These are phyloP conservation scores for Cryptococcus sp. DNA, from an alignment of 1,284 basidiomycete genomes.

Conservation along the genomic window DNA sequence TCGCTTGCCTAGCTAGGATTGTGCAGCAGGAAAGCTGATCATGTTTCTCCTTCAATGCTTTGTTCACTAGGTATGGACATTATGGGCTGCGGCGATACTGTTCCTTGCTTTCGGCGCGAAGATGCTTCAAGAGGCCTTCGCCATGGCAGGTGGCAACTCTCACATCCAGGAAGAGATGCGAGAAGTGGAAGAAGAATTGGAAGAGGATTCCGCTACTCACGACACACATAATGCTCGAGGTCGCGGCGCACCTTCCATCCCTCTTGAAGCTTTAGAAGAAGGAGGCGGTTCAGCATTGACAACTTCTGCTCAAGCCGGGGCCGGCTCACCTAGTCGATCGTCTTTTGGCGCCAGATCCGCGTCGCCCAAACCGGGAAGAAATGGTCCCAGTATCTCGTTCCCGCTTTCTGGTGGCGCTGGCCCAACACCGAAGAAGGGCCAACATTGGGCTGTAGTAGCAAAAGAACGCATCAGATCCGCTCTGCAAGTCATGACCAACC, in stretches of 20 bases:
- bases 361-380: conserved; percentile 13
- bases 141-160: conserved; percentile 68
- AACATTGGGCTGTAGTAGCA: conserved; percentile 27
- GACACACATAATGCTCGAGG: conserved; percentile 36
- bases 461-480: conserved; percentile 77
- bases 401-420: conserved; percentile 26
- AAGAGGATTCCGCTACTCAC: conserved; percentile 48
- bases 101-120: conserved; percentile 85
- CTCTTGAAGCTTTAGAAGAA: conserved; percentile 48
- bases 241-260: conserved; percentile 19
- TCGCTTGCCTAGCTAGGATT: neutral
- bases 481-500: conserved; percentile 78
- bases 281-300: conserved; percentile 17
- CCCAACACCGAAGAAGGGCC: conserved; percentile 9
- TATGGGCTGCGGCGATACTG: conserved; percentile 67
- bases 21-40: neutral
- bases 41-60: neutral
- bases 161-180: conserved; percentile 85
- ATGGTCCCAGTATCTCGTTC: conserved; percentile 25
- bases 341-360: conserved; percentile 8
- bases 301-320: neutral
- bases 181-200: conserved; percentile 85
- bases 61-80: conserved; percentile 38
- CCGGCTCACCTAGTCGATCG: conserved; percentile 7
- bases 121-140: conserved; percentile 76